These are phyloP conservation scores for Leccinum subspadiceum DNA, from an alignment of 1,284 basidiomycete species.

Conservation along the genomic window DNA sequence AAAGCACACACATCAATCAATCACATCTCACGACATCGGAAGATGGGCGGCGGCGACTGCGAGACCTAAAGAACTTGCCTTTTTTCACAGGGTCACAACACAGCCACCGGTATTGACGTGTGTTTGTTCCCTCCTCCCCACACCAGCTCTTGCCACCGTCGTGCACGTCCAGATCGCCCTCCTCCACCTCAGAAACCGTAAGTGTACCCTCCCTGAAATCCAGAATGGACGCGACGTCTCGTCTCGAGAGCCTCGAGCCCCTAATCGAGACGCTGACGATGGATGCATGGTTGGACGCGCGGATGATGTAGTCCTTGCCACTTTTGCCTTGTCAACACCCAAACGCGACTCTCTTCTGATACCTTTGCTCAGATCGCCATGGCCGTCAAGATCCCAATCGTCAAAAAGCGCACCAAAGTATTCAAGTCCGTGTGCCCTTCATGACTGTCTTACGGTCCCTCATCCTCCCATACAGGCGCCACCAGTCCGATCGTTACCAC, in stretches of 20 bases:
- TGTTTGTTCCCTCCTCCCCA: conserved; percentile 20
- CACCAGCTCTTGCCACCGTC: not conserved
- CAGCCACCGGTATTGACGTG: conserved; percentile 31
- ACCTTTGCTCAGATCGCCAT: conserved; percentile 51
- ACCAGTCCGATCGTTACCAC: conserved; percentile 96
- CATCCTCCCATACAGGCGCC: conserved; percentile 62
- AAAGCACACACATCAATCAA: not conserved
- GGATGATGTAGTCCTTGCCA: conserved; percentile 29
- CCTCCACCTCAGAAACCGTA: conserved; percentile 39
- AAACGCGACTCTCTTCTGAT: conserved; percentile 17
- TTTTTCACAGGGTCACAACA: conserved; percentile 2
- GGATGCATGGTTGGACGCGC: conserved; percentile 31
- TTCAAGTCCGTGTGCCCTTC: conserved; percentile 75
- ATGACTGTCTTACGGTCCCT: conserved; percentile 13
- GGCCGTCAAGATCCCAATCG: conserved; percentile 85
- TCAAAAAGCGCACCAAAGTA: conserved; percentile 94
- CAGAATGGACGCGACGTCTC: not conserved
- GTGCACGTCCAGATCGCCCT: conserved; percentile 19
- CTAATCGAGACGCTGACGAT: conserved; percentile 12
- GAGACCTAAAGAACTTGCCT: not conserved
- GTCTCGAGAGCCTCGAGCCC: not conserved
- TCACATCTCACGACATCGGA: not conserved
- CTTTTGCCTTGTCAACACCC: conserved; percentile 4
- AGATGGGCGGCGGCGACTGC: not conserved
- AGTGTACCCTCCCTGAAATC: conserved; percentile 28